Base-by-base conservation (phyloP, 1,139 yeast species). In the Keqinozyma sinolaborantium region DNA sequence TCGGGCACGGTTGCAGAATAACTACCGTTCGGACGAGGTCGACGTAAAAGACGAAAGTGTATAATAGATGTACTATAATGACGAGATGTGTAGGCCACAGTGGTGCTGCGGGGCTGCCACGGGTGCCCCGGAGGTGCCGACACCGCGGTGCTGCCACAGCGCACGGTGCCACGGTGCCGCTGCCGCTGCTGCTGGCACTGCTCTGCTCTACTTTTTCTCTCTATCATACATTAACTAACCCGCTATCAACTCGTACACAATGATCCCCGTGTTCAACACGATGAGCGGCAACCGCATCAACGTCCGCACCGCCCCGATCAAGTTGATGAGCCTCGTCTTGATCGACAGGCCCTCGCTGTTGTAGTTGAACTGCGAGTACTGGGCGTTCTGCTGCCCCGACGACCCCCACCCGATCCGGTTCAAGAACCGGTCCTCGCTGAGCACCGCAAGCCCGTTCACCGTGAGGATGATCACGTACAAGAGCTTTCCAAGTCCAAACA, bases 1-100 rank as follows among this genome's bases (percentile, higher is more conserved):
- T 19, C 71, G 97, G 41, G 88, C 87, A 38, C 68, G 86, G 39
- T 65, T 83, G 43, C 83, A 83, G 40, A 60, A 52, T 29, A 30
- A 28, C 23, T 29, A 32, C n/a, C 30, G 33, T 21, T 35, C 35
- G 19, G 21, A 32, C 16, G 30, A 26, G 26, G 9, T 12, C 13
- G 34, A 31, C n/a, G 16, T 28, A 13, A 25, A 29, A 24, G 25
- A 19, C n/a, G 39, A 33, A 27, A 23, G 25, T 23, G 25, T 23
- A 23, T n/a, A 12, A 23, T 23, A 23, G 25, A 14, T 16, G 14
- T 15, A 15, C 9, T 16, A 14, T 26, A 14, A 26, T 14, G 25
- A 24, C 11, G 13, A 12, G 25, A 24, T 8, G 7, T 7, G 7
- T n/a, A n/a, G n/a, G n/a, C n/a, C n/a, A n/a, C n/a, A n/a, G n/a